Base-by-base conservation (phyloP, 352 stramenopile species). In the Phytopythium vexans region DNA sequence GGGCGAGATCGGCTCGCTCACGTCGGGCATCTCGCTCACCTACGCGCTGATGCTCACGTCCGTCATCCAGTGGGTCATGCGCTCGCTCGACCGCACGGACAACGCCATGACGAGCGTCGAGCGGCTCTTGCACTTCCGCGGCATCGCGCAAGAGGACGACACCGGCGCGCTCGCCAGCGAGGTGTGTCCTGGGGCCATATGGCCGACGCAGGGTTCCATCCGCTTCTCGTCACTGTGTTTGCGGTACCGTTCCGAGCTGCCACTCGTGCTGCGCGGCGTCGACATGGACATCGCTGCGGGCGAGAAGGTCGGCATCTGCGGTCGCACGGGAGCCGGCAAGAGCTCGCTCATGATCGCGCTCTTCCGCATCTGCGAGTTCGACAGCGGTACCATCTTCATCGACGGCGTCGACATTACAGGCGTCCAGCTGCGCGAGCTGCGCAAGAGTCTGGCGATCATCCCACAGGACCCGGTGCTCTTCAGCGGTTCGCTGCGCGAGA, bases 401-500 rank as follows among this genome's bases (percentile, higher is more conserved):
- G 91, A 97, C 74, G 87, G 75, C 1, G 63, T 92, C 14, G 82
- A 97, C 57, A 88, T 86, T 46, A 51, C 60, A 34, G 53, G 47
- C 6, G 39, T 89, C 2, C 41, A 47, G 7, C 55, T 89, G 21
- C 9, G 27, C 8, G 42, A 74, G 11, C 56, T 89, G 6, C 74
- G 77, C 6, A 54, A 45, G 4, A 58, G 59, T 3, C 46, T 88
- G 40, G 58, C 70, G 7, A 82, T 88, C 31, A 82, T 86, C 36
- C 64, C 94, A 3, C 69, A 78, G 39, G 89, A 98, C 56, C 91
- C 91, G 11, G 84, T 97, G 11, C 59, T 98, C 16, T 98, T 97
- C 62, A 86, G 71, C 38, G 93, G 91, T 15, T 86, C 77, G 9
- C 68, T 98, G 11, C 77, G 88, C 14, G 82, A 77, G 43, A 98